Percentiles rank a stretch among this genome's conserved stretches.
Evolutionary conservation across 345 rosid genomes (phyloP).

Genomic region (Pseudoturritis turrita): DNA sequence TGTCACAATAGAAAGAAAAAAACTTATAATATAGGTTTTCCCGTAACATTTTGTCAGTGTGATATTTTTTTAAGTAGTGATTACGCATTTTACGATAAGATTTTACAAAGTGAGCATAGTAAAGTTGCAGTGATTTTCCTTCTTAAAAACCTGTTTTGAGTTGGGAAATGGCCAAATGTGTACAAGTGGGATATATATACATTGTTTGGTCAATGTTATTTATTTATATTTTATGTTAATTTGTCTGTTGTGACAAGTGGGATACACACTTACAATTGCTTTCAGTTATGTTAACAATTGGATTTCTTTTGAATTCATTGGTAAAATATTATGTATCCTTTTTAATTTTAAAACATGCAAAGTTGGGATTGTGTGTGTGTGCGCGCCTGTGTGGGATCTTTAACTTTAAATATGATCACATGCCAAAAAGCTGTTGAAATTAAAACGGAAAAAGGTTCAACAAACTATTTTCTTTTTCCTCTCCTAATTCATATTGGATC

Average conservation of each 20-base stretch:
- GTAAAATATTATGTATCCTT: conserved; percentile 2
- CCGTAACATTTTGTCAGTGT: neutral
- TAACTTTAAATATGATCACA: conserved; percentile 24
- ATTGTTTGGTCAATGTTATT: conserved; percentile 15
- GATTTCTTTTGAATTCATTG: conserved; percentile 17
- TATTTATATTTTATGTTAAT: neutral
- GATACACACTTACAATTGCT: conserved; percentile 12
- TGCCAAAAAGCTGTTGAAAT: conserved; percentile 21
- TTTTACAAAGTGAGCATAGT: neutral
- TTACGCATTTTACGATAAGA: neutral
- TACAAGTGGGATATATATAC: conserved; percentile 14
- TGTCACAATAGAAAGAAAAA: neutral
- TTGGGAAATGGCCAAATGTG: neutral
- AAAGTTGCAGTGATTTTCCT: neutral
- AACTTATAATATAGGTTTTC: neutral
- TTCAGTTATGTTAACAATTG: conserved; percentile 14
- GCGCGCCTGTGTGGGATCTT: neutral
- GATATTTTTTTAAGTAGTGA: neutral
- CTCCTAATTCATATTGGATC: neutral
- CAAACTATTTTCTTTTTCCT: neutral
- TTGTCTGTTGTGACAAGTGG: conserved; percentile 32
- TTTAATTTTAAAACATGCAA: conserved; percentile 6
- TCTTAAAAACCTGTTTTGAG: neutral
- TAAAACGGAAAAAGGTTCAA: conserved; percentile 6
- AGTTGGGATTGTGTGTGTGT: conserved; percentile 19